Evolutionary conservation across 2,329 filamentous ascomycete species (phyloP).

Genomic region (Ampelomyces quisqualis): DNA sequence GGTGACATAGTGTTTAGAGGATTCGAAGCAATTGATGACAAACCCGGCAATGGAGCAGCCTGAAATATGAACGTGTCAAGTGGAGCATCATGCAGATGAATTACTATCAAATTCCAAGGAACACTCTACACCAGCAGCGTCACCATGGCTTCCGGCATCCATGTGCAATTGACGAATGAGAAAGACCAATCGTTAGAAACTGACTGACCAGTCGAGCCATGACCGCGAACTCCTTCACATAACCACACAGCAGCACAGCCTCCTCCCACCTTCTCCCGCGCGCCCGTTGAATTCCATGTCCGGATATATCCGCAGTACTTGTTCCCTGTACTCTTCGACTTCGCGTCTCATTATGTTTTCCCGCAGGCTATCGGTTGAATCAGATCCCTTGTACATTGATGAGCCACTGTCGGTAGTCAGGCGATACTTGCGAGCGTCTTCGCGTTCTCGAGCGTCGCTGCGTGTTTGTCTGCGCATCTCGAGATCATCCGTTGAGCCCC

Average conservation of each 20-base stretch:
- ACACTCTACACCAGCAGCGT: too few relatives aligned
- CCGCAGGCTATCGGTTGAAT: constrained; percentile 1
- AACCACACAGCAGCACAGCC: constrained; percentile 15
- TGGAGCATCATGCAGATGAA: too few relatives aligned
- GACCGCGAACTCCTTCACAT: constrained; percentile 12
- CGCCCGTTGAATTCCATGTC: constrained; percentile 24
- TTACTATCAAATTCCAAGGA: too few relatives aligned
- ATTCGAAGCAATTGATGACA: too few relatives aligned
- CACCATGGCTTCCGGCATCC: too few relatives aligned
- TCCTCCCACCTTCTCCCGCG: constrained; percentile 5
- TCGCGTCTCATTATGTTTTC: constrained; percentile 12
- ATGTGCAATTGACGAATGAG: too few relatives aligned
- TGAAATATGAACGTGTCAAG: too few relatives aligned
- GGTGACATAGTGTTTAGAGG: too few relatives aligned
- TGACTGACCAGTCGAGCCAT: too few relatives aligned
- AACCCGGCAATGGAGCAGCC: too few relatives aligned
- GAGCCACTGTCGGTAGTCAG: background rate
- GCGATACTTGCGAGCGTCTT: constrained; percentile 2
- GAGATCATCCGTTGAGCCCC: constrained; percentile 2
- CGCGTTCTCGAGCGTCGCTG: constrained; percentile 2
- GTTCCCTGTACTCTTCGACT: constrained; percentile 21
- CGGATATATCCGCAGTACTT: constrained; percentile 23
- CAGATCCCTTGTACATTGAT: background rate
- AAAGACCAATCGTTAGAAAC: too few relatives aligned
- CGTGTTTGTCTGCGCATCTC: constrained; percentile 4